phyloP scores from a whole-genome alignment of 1,284 basidiomycete species.

The Trametes sp. region DNA sequence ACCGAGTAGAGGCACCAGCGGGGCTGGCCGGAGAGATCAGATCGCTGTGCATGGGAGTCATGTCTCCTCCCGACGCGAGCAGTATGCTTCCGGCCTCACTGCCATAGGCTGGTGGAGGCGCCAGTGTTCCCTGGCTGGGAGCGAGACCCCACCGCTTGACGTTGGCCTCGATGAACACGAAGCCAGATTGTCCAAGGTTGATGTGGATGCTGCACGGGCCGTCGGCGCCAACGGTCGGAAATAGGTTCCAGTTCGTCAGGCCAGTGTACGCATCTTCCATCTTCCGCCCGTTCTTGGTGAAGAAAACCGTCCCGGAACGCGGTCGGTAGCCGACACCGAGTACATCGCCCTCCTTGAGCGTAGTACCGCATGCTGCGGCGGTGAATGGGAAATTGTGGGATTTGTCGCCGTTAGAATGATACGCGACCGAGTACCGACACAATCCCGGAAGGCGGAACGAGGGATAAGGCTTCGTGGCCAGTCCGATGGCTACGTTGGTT shows the following conservation, averaged over 20 bases:
- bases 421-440: conserved; percentile 92
- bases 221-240: conserved; percentile 94
- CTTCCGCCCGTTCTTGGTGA: conserved; percentile 94
- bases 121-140: conserved; percentile 93
- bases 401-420: conserved; percentile 97
- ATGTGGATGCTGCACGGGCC: conserved; percentile 95
- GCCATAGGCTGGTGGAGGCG: conserved; percentile 95
- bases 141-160: conserved; percentile 99
- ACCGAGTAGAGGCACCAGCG: conserved; percentile 56
- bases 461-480: conserved; percentile 96
- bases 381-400: conserved; percentile 98
- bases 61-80: conserved; percentile 84
- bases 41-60: conserved; percentile 48
- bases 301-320: conserved; percentile 95
- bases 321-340: conserved; percentile 94
- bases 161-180: conserved; percentile 98
- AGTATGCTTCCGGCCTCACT: conserved; percentile 94
- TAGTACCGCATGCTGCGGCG: conserved; percentile 83
- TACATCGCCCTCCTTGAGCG: conserved; percentile 92
- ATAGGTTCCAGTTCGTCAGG: conserved; percentile 88
- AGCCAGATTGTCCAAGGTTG: conserved; percentile 94
- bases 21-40: conserved; percentile 51
- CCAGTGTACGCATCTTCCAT: conserved; percentile 94
- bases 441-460: conserved; percentile 91
- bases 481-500: conserved; percentile 87